Evolutionary conservation across 129 eudicot genomes (phyloP), one percentile per base, ranked within the genome.

Genomic region (Sambucus nigra): DNA sequence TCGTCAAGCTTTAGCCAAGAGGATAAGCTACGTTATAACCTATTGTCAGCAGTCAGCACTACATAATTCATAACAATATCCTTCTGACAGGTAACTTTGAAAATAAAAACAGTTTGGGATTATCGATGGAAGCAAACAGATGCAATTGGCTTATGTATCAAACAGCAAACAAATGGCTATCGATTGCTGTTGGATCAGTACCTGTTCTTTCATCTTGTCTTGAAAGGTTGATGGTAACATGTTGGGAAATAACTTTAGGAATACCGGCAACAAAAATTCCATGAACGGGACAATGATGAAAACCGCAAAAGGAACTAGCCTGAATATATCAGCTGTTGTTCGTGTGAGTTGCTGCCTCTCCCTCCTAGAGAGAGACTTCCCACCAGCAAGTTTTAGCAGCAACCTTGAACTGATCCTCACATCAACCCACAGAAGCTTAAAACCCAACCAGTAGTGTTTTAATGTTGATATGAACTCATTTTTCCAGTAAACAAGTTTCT

Each of bases 171-270:
- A 31, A 31, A 3, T 31, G 5, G 38, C 5, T 31, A 31, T 31
- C 5, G 38, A 8, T 35, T 7, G 13, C 8, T 1, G 12, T 1
- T 8, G 42, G 13, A 60, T n/a, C 49, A 16, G 56, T 28, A 86
- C 99, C 99, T 92, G 96, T 57, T 92, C 99, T 75, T 92, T 92
- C 96, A 92, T 92, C 82, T 83, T 92, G 81, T 92, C 99, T 71
- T 92, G 96, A 76, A 86, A 92, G 70, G 99, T 92, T 46, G 99
- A 92, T n/a, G 99, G 99, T 47, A 92, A 75, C 99, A 92, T 92
- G 76, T 92, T 86, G 67, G 99, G 99, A 49, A 92, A 92, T 38
- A 92, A 65, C 74, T 80, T 83, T 66, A 92, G 82, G 84, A 86
- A 82, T 16, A 92, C 99, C 29, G 99, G 99, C 60, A 92, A 75